Conservation (phyloP, 176 grass and related monocot species). For the Eleusine indica region DNA sequence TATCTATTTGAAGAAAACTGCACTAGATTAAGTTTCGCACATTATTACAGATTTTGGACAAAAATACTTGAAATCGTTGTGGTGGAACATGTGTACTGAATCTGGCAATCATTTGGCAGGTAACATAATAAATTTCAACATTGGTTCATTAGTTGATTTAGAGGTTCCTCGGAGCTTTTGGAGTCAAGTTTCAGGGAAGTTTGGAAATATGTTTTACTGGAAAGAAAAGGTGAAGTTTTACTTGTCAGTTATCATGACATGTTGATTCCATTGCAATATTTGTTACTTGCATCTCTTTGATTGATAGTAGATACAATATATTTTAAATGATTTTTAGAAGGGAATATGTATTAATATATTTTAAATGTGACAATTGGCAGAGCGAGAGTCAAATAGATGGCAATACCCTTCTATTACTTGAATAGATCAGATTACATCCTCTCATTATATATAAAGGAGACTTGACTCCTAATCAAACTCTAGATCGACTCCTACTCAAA, state of each 20-base stretch:
- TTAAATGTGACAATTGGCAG: neutral
- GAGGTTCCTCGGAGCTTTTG: slow-evolving; percentile 86
- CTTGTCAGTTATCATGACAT: slow-evolving; percentile 1
- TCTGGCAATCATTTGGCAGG: slow-evolving; percentile 44
- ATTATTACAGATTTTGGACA: neutral
- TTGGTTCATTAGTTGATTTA: slow-evolving; percentile 85
- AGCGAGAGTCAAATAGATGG: too few species aligned
- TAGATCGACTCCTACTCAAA: too few species aligned
- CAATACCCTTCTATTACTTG: too few species aligned
- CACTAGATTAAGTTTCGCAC: neutral
- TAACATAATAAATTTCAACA: slow-evolving; percentile 93
- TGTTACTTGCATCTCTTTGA: slow-evolving; percentile 18
- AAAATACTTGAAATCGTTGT: neutral
- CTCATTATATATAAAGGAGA: too few species aligned
- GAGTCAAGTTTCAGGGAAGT: slow-evolving; percentile 86
- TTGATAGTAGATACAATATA: neutral
- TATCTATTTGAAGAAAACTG: neutral
- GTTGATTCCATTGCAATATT: neutral
- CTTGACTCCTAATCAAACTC: too few species aligned
- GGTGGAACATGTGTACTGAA: slow-evolving; percentile 3
- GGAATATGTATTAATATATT: neutral
- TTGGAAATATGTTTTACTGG: slow-evolving; percentile 97
- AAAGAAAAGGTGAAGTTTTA: slow-evolving; percentile 82
- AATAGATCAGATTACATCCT: too few species aligned
- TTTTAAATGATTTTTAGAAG: too few species aligned